These are phyloP conservation scores for Capsicum pubescens DNA, from an alignment of 257 asterid genomes.

Conservation along the genomic window DNA sequence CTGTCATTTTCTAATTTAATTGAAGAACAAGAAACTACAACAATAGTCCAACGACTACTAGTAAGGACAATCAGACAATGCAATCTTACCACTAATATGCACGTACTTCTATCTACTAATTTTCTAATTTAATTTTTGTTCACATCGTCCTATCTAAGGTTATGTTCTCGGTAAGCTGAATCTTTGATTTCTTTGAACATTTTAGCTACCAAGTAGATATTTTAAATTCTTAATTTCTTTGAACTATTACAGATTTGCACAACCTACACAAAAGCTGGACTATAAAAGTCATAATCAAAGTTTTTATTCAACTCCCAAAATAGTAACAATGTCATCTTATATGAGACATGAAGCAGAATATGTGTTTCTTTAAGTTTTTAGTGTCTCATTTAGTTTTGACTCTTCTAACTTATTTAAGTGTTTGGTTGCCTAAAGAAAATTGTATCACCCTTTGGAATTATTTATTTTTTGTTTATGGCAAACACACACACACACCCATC, in stretches of 20 bases:
- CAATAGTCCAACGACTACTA: no score
- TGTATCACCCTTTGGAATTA: neutral
- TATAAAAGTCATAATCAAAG: neutral
- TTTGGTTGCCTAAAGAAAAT: neutral
- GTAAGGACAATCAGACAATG: no score
- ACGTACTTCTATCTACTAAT: no score
- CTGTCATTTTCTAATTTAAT: no score
- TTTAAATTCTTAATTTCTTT: neutral
- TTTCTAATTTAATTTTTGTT: no score
- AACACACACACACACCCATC: neutral
- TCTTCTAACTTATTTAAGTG: neutral
- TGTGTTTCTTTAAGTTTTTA: neutral
- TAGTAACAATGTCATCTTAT: neutral
- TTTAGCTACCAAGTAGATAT: no score
- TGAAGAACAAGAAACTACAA: no score
- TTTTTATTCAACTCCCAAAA: neutral
- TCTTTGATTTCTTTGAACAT: no score
- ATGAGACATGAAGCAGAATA: neutral
- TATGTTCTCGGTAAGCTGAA: no score
- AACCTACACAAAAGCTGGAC: neutral
- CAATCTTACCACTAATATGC: no score
- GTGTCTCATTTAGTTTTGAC: neutral
- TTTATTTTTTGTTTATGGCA: neutral
- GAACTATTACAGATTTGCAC: neutral
- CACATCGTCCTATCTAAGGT: no score